Evolutionary conservation across 1,139 yeast species (phyloP), one percentile per base, ranked within the genome.

Genomic region (Yamadazyma mexicana): DNA sequence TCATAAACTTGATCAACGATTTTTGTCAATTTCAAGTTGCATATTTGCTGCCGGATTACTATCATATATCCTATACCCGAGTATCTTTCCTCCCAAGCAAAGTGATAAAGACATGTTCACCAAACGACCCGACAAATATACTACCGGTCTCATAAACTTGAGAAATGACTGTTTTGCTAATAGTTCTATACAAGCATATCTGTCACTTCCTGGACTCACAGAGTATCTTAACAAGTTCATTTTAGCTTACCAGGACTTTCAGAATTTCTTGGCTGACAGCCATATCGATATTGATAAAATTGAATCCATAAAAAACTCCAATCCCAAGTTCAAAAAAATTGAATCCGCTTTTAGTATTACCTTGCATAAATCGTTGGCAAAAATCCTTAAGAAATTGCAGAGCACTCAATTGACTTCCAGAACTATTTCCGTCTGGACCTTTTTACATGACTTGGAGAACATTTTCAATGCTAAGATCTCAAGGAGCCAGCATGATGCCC

Each of bases 111-210:
- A 45, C 37, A 72, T 72, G 77, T 71, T 72, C 44, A 56, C 72
- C 32, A 79, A 75, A 49, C 66, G 89, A 54, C 82, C 81, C n/a
- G 94, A 82, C 53, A 82, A 77, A 49, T 70, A 80, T 55, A 85
- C 96, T 12, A 87, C 94, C 0, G 97, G 97, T 2, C 67, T 91
- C 34, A 72, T 83, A 49, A 92, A 91, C 59, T 72, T 83, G 48
- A 77, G 92, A 44, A 87, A 87, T 52, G 96, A 89, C 58, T 91
- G 98, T 60, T 91, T 87, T 64, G 96, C 96, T 45, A 91, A 92
- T 55, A 79, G 95, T n/a, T 83, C 91, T 1, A 58, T 92, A 17
- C 98, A 91, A 59, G 94, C 96, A 0, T 75, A 91, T 45, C 81
- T 88, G 12, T 67, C 95, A 0, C 61, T 87, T 23, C 83, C 89